A percentile compares a stretch with the other conserved stretches of the same genome.
These are phyloP conservation scores for Penicillium digitatum DNA, from an alignment of 2,329 filamentous ascomycete species.

Conservation along the genomic window DNA sequence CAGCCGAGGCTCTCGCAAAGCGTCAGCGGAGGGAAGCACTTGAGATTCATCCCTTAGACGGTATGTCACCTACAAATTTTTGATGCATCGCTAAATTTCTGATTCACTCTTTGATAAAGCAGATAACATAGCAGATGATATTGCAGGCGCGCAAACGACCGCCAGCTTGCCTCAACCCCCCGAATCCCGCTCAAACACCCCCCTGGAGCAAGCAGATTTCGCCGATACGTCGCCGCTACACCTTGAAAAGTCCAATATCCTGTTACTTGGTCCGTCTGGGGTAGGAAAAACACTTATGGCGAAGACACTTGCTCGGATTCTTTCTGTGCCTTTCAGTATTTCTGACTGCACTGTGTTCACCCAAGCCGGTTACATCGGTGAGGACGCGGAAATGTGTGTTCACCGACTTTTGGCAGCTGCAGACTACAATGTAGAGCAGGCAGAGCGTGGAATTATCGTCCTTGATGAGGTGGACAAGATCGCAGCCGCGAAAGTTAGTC, in stretches of 20 bases:
- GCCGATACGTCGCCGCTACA: conserved; percentile 60
- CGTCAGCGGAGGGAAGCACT: conserved; percentile 66
- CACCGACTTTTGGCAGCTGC: conserved; percentile 84
- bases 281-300: conserved; percentile 93
- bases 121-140: conserved; percentile 62
- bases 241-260: conserved; percentile 92
- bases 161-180: conserved; percentile 37
- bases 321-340: conserved; percentile 95
- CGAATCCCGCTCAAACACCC: conserved; percentile 19
- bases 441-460: conserved; percentile 90
- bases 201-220: conserved; percentile 40
- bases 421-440: conserved; percentile 78
- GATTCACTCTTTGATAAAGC: neutral
- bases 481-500: conserved; percentile 77
- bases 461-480: conserved; percentile 98
- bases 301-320: conserved; percentile 81
- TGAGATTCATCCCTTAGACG: conserved; percentile 72
- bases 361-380: conserved; percentile 94
- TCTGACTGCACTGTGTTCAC: conserved; percentile 95
- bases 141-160: conserved; percentile 57
- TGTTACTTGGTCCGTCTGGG: conserved; percentile 86
- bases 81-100: neutral
- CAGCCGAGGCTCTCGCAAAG: conserved; percentile 69
- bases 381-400: conserved; percentile 95
- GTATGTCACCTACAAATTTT: conserved; percentile 41